phyloP scores from a whole-genome alignment of 805 yeast species.

The Lipomyces mesembrius region DNA sequence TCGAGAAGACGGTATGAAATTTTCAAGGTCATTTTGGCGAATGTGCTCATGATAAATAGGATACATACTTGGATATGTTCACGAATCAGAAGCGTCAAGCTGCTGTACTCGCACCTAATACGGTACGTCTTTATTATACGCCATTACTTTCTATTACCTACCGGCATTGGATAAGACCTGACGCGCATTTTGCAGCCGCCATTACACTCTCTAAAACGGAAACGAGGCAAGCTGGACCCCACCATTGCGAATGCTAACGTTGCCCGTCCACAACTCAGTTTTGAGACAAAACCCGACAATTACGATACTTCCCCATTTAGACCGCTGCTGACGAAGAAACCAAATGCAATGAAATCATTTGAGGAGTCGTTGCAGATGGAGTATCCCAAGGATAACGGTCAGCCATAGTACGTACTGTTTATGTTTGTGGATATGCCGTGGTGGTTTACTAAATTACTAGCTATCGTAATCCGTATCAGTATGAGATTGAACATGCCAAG shows the following conservation, averaged over 20 bases:
- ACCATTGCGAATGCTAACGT: slow-evolving; percentile 42
- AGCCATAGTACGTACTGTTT: slow-evolving; percentile 8
- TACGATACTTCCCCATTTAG: slow-evolving; percentile 71
- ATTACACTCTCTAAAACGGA: slow-evolving; percentile 40
- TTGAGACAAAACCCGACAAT: slow-evolving; percentile 66
- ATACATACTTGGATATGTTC: slow-evolving; percentile 29
- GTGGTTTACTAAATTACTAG: background rate
- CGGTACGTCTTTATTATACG: background rate
- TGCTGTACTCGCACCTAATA: background rate
- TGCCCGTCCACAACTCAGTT: slow-evolving; percentile 71
- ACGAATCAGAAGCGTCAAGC: slow-evolving; percentile 48
- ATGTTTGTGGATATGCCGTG: slow-evolving; percentile 1
- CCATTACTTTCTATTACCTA: background rate
- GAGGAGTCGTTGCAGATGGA: slow-evolving; percentile 54
- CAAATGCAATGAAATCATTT: slow-evolving; percentile 62
- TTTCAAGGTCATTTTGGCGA: slow-evolving; percentile 8
- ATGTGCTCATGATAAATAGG: slow-evolving; percentile 37
- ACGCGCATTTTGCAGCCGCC: background rate
- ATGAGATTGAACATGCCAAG: slow-evolving; percentile 70
- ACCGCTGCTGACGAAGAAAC: slow-evolving; percentile 74
- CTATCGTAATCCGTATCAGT: slow-evolving; percentile 77
- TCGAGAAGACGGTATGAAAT: slow-evolving; percentile 62
- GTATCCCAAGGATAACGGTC: slow-evolving; percentile 40
- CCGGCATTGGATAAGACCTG: background rate
- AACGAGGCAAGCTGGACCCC: slow-evolving; percentile 27